Evolutionary conservation across 2,329 filamentous ascomycete genomes (phyloP), one percentile per base, ranked within the genome.

Genomic region (Fusarium nelsonii): DNA sequence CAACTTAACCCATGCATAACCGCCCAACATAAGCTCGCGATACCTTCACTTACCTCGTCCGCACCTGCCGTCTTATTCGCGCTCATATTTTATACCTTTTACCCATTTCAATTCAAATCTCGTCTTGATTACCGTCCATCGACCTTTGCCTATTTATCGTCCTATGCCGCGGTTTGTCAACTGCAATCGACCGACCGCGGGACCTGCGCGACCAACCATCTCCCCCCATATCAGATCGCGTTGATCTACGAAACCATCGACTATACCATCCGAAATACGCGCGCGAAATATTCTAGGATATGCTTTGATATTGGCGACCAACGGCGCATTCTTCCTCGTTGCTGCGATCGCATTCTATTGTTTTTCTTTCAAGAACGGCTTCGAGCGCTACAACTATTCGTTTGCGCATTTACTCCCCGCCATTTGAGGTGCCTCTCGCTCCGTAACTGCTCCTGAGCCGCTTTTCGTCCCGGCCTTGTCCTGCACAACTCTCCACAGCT

Each of bases 111-210:
- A 26, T 43, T 18, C 40, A 43, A 37, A 11, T 55, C 45, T 34
- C 37, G 20, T 18, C 37, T 49, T 28, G 33, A 16, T 32, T 53
- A 41, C 41, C 45, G 11, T 41, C 32, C n/a, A 23, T 49, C 34
- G n/a, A 37, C 46, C 39, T 14, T 45, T 32, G 41, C 12, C 46
- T 49, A 16, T 52, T 40, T 53, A 39, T 55, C 49, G 49, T 69
- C 65, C 52, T 58, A 74, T 73, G 72, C 72, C 63, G 72, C 68
- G 61, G 70, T 68, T 66, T 61, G 61, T 61, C 72, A 64, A 68
- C 62, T 70, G 58, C 66, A 73, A 73, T 73, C 66, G 61, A 74
- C 65, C 66, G 46, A 65, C 65, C 65, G 65, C 70, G 55, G 72
- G 61, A 65, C 61, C 72, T 64, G 64, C 61, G 58, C 68, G 62